Conservation (phyloP, 257 asterid species). For the Gynochthodes officinalis region DNA sequence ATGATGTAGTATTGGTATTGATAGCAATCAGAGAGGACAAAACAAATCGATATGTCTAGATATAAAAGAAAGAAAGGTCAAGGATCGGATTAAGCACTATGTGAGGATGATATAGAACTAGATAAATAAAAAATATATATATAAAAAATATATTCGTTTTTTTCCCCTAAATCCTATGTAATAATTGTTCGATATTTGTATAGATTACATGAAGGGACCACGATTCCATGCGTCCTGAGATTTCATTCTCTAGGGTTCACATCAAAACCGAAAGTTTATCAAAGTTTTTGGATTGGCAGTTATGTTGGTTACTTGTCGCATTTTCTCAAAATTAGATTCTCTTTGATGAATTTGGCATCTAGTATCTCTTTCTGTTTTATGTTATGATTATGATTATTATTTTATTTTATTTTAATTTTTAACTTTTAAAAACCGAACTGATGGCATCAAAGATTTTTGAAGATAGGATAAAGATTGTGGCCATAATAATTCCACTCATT, state of each 20-base stretch:
- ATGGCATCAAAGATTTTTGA: background rate
- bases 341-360: slow-evolving; percentile 6
- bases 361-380: background rate
- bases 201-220: slow-evolving; percentile 1
- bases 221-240: slow-evolving; percentile 13
- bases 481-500: background rate
- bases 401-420: background rate
- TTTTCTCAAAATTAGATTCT: slow-evolving; percentile 15
- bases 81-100: slow-evolving; percentile 5
- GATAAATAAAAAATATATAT: background rate
- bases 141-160: too few species aligned
- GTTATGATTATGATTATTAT: background rate
- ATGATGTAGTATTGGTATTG: background rate
- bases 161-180: background rate
- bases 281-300: slow-evolving; percentile 33
- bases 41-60: background rate
- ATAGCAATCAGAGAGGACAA: slow-evolving; percentile 9
- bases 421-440: background rate
- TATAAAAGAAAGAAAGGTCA: background rate
- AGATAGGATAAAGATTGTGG: background rate
- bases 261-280: slow-evolving; percentile 33
- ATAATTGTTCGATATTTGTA: background rate
- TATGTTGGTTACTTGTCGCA: slow-evolving; percentile 52
- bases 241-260: slow-evolving; percentile 19
- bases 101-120: background rate